phyloP scores from a whole-genome alignment of 2,329 filamentous ascomycete species.

The Penicillium brasilianum region DNA sequence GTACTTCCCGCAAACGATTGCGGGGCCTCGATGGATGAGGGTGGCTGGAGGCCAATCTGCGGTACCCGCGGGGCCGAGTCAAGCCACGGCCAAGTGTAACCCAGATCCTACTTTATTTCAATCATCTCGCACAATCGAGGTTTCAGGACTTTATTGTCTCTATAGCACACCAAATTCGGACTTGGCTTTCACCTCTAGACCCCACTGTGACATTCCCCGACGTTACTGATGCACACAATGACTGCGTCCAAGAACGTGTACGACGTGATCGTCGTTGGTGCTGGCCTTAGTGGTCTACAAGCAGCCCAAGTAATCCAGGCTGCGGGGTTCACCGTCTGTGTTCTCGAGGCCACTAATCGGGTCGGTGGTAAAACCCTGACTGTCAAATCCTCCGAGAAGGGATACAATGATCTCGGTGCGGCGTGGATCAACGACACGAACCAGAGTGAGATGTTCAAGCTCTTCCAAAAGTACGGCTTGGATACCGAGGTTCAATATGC shows the following conservation, averaged over 20 bases:
- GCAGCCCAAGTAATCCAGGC: conserved; percentile 40
- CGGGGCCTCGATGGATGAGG: too few relatives aligned
- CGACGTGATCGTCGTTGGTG: conserved; percentile 45
- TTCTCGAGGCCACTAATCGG: conserved; percentile 50
- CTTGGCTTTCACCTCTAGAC: too few relatives aligned
- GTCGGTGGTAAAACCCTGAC: conserved; percentile 49
- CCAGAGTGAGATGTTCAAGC: conserved; percentile 24
- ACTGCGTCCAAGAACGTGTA: conserved; percentile 1
- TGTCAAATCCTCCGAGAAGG: conserved; percentile 28
- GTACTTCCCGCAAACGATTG: too few relatives aligned
- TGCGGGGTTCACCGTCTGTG: conserved; percentile 39
- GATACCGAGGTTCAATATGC: conserved; percentile 35
- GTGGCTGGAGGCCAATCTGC: too few relatives aligned
- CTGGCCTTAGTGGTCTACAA: conserved; percentile 46
- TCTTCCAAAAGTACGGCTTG: conserved; percentile 27
- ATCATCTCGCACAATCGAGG: too few relatives aligned
- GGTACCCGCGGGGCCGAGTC: too few relatives aligned
- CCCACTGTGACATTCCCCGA: too few relatives aligned
- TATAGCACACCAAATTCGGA: too few relatives aligned
- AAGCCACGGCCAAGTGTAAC: too few relatives aligned
- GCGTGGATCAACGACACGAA: conserved; percentile 45
- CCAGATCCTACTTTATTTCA: too few relatives aligned
- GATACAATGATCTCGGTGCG: conserved; percentile 41
- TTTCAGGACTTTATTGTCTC: too few relatives aligned
- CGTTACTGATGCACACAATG: not conserved